Percentiles rank a stretch among this genome's conserved stretches.
Conservation (phyloP, 108 stramenopile genomes). For the Nannochloropsis granulata region DNA sequence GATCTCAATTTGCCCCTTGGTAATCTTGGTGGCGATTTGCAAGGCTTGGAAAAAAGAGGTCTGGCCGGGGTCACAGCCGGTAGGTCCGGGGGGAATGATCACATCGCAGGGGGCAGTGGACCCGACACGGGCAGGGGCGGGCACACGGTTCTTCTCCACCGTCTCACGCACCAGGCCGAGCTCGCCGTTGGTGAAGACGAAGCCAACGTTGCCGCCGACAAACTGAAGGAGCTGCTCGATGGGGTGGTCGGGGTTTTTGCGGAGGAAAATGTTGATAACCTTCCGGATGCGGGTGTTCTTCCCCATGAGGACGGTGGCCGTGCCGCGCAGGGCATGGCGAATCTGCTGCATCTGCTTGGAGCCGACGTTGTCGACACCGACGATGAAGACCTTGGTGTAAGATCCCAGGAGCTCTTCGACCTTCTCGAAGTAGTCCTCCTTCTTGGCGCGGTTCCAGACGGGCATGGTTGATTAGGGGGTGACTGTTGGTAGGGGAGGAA, state of each 20-base stretch:
- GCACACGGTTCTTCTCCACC: conserved; percentile 55
- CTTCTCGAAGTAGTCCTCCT: conserved; percentile 18
- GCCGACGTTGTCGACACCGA: conserved; percentile 94
- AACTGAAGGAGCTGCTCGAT: conserved; percentile 48
- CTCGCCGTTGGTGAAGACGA: conserved; percentile 98
- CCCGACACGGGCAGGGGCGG: conserved; percentile 93
- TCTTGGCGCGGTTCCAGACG: background rate
- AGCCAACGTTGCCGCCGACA: conserved; percentile 92
- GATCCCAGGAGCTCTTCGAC: conserved; percentile 22
- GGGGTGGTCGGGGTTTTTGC: conserved; percentile 80
- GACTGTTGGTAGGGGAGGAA: too few species aligned
- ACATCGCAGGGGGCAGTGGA: conserved; percentile 78
- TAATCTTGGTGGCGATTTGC: conserved; percentile 95
- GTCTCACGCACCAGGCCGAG: conserved; percentile 64
- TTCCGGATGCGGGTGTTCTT: conserved; percentile 99
- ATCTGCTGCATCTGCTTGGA: conserved; percentile 90
- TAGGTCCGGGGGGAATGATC: conserved; percentile 87
- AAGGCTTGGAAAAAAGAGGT: conserved; percentile 98
- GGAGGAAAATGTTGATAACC: conserved; percentile 69
- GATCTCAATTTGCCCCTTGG: conserved; percentile 84
- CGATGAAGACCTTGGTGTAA: conserved; percentile 70
- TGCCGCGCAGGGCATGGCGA: conserved; percentile 72
- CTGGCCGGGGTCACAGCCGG: conserved; percentile 99
- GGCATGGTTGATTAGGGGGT: background rate
- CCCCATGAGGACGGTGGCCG: conserved; percentile 89